These are phyloP conservation scores for Crucibulum laeve DNA, from an alignment of 768 basidiomycete species.

Conservation along the genomic window DNA sequence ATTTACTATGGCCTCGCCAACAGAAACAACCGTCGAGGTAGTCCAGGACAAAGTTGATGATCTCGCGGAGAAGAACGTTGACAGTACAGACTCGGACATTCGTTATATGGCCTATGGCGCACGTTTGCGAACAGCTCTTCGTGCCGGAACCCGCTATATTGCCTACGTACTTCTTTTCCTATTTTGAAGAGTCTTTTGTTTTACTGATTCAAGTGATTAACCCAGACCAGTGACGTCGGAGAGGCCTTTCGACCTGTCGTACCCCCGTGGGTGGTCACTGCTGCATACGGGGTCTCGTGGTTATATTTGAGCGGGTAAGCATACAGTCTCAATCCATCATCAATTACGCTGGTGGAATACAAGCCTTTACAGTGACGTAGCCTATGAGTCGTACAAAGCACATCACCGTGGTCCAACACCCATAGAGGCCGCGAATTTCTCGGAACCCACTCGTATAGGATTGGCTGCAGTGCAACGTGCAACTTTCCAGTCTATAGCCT, in stretches of 20 bases:
- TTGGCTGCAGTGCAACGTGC: conserved; percentile 74
- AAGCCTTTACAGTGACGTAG: conserved; percentile 49
- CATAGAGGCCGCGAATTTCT: conserved; percentile 63
- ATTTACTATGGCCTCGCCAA: conserved; percentile 10
- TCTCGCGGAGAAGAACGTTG: conserved; percentile 60
- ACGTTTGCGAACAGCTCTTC: conserved; percentile 70
- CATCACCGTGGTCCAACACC: conserved; percentile 62
- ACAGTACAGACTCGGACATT: conserved; percentile 63
- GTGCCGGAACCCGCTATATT: conserved; percentile 66
- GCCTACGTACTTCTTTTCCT: conserved; percentile 55
- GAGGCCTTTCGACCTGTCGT: conserved; percentile 83
- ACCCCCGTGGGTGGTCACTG: conserved; percentile 63
- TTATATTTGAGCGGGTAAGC: conserved; percentile 61
- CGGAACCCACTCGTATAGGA: conserved; percentile 64
- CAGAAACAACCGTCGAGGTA: conserved; percentile 30
- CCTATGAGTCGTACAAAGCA: conserved; percentile 80
- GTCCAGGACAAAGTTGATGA: conserved; percentile 47
- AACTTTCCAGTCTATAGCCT: conserved; percentile 77
- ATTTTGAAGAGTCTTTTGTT: conserved; percentile 1
- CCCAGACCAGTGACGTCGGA: conserved; percentile 75
- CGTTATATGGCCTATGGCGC: conserved; percentile 77
- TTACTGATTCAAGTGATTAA: conserved; percentile 14
- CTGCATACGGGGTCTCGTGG: conserved; percentile 82
- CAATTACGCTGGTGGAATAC: not conserved
- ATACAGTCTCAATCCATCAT: not conserved